Evolutionary conservation across 2,329 filamentous ascomycete genomes (phyloP).

Genomic region (Aspergillus hiratsukae): DNA sequence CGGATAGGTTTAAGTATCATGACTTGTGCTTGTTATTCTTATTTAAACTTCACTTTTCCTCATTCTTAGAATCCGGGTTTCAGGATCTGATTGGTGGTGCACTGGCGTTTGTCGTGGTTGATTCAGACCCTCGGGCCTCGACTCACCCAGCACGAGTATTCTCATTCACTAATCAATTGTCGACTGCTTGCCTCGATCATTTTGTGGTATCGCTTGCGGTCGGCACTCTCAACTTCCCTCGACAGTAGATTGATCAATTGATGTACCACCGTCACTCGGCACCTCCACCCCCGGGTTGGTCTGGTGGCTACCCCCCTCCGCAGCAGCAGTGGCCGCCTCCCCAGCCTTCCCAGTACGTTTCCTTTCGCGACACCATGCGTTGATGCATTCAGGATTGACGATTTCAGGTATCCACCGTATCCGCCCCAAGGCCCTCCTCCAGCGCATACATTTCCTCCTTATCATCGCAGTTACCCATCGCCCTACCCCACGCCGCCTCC

Average conservation of each 20-base stretch:
- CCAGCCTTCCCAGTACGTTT: constrained; percentile 10
- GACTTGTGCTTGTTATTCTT: not conserved
- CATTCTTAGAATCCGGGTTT: not conserved
- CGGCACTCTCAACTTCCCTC: not conserved
- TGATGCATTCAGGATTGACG: not conserved
- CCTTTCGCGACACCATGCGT: no score
- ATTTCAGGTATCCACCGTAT: constrained; percentile 2
- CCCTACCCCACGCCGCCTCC: constrained; percentile 14
- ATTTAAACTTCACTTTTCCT: not conserved
- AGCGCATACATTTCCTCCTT: constrained; percentile 2
- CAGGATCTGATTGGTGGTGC: not conserved
- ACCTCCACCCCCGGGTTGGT: constrained; percentile 12
- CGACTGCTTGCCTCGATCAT: not conserved
- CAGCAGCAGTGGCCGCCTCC: constrained; percentile 13
- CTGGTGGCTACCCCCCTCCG: constrained; percentile 10
- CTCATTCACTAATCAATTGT: no score
- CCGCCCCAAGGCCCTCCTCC: constrained; percentile 4
- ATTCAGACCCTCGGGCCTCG: not conserved
- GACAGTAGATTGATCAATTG: constrained; percentile 1
- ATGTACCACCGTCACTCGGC: constrained; percentile 19
- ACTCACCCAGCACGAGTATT: no score
- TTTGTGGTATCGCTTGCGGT: not conserved
- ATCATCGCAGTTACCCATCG: constrained; percentile 2
- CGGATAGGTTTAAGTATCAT: not conserved
- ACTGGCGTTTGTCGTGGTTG: not conserved